These are phyloP conservation scores for Scytalidium lignicola DNA, from an alignment of 2,329 filamentous ascomycete genomes.

Conservation along the genomic window DNA sequence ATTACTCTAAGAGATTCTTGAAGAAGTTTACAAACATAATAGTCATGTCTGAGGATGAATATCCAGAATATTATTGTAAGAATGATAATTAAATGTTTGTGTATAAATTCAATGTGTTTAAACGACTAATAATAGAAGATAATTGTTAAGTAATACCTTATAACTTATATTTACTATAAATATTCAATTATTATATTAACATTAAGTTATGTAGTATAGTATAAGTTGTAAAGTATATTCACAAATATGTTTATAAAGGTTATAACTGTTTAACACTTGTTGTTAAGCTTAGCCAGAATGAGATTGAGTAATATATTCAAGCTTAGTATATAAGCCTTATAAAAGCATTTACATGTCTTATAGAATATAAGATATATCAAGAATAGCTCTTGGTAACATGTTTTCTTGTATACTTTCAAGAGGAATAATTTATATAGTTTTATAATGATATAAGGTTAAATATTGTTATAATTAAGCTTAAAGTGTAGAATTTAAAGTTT, in stretches of 20 bases:
- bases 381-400: slow-evolving; percentile 6
- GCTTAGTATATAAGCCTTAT: slow-evolving; percentile 6
- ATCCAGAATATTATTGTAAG: background rate
- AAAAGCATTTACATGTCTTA: slow-evolving; percentile 5
- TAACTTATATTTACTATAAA: slow-evolving; percentile 6
- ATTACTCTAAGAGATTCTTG: background rate
- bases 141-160: slow-evolving; percentile 8
- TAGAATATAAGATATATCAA: slow-evolving; percentile 6
- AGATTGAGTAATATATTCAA: slow-evolving; percentile 8
- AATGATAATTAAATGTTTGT: background rate
- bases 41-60: background rate
- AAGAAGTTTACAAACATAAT: background rate
- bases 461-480: background rate
- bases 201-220: slow-evolving; percentile 7
- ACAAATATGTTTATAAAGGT: slow-evolving; percentile 13
- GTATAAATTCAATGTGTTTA: background rate
- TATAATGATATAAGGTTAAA: slow-evolving; percentile 6
- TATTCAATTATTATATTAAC: slow-evolving; percentile 6
- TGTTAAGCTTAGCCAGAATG: slow-evolving; percentile 1
- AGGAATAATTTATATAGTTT: slow-evolving; percentile 3
- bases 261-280: slow-evolving; percentile 1
- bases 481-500: background rate
- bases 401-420: slow-evolving; percentile 2
- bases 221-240: slow-evolving; percentile 9
- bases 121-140: background rate